Base-by-base conservation (phyloP, 495 filamentous ascomycete genomes). In the Penicillium antarcticum region DNA sequence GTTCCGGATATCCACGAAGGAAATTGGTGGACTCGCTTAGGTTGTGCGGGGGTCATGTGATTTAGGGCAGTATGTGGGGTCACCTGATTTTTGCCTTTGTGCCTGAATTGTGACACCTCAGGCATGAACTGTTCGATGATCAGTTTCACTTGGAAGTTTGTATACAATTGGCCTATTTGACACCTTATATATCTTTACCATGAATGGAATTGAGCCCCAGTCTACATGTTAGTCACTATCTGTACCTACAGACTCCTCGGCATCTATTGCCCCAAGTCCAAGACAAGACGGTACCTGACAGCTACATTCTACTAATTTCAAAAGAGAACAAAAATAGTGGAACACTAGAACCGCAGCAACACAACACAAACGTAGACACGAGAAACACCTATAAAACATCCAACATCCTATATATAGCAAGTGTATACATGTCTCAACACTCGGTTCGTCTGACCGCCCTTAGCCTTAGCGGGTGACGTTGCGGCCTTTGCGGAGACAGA, bases 11-110 rank as follows among this genome's bases (percentile, higher is more conserved):
- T 55, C 42, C 52, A 48, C 48, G 53, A 60, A 53, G 60, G 66
- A 70, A 74, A 71, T 63, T 69, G 55, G 66, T 62, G 67, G 71
- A 62, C 62, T 75, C 72, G 74, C 74, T 77, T 72, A 77, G 66
- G 63, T 57, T 67, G 61, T 58, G 55, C 48, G 54, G 49, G 53
- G 48, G 51, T 66, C 60, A 63, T 53, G 55, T 63, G 67, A 63
- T 56, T 72, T 75, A 73, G 71, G 71, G 70, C 70, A 71, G 61
- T 14, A 57, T 63, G 68, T 75, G 71, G 71, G 70, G 70, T 69
- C 70, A 60, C 17, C 58, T 63, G 68, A 68, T 34, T 52, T 5
- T 2, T 5, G 0, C 0, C 5, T 0, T 5, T 2, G 5, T 38
- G 68, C 68, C 69, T 57, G 62, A 54, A 35, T n/a, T 32, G 17